These are phyloP conservation scores for Fonsecaea multimorphosa DNA, from an alignment of 2,329 filamentous ascomycete genomes.

Conservation along the genomic window DNA sequence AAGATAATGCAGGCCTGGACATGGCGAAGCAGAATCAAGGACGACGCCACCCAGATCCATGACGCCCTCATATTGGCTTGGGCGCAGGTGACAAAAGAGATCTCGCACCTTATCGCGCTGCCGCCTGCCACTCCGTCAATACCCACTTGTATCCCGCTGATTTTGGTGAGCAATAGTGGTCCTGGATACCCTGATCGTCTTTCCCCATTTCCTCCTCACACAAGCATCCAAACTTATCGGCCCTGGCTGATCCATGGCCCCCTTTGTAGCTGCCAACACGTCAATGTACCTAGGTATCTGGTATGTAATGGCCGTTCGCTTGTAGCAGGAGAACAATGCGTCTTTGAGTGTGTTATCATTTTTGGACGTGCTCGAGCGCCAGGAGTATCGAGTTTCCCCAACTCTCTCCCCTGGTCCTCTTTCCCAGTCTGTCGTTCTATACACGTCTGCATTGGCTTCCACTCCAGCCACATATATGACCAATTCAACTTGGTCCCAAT, in stretches of 20 bases:
- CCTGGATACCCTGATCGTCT: neutral
- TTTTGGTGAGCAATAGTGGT: too few species aligned
- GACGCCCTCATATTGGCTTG: conserved; percentile 31
- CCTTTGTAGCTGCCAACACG: neutral
- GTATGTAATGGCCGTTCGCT: neutral
- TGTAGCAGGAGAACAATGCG: neutral
- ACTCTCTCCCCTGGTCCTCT: neutral
- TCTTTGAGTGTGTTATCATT: conserved; percentile 2
- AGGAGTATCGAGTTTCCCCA: neutral
- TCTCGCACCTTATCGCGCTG: neutral
- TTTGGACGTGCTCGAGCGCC: neutral
- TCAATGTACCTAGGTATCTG: too few species aligned
- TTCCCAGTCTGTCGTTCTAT: neutral
- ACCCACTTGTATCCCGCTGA: neutral
- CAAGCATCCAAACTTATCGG: neutral
- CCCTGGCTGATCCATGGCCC: neutral
- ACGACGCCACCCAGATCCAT: conserved; percentile 34
- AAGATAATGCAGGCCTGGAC: conserved; percentile 32
- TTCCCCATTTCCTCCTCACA: neutral
- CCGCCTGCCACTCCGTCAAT: neutral
- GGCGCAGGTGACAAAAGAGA: neutral
- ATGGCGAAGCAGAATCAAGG: conserved; percentile 30
- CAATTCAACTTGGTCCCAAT: neutral
- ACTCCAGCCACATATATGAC: neutral
- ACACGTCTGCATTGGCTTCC: neutral